These are phyloP conservation scores for Ogataea philodendri DNA, from an alignment of 805 yeast species.

Conservation along the genomic window DNA sequence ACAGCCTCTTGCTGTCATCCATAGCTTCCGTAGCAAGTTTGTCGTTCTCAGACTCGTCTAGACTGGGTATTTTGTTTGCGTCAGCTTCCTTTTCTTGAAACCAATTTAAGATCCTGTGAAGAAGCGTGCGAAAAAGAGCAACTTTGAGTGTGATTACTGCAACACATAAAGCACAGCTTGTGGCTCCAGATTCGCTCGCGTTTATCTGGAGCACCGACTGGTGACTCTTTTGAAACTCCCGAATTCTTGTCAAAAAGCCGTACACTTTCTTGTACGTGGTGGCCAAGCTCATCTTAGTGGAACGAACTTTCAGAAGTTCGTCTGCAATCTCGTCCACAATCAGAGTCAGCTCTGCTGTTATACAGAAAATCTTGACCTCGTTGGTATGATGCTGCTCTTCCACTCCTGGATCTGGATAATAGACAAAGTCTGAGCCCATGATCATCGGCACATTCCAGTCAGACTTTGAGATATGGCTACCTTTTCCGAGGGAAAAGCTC, in stretches of 20 bases:
- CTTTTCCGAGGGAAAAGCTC: constrained; percentile 14
- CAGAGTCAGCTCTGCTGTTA: constrained; percentile 13
- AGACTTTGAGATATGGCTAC: constrained; percentile 15
- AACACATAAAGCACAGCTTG: no score
- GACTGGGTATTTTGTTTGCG: no score
- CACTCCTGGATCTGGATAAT: constrained; percentile 14
- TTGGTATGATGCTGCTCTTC: constrained; percentile 9
- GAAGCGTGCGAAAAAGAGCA: constrained; percentile 4
- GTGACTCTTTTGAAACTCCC: constrained; percentile 6
- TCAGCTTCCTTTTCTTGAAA: constrained; percentile 2
- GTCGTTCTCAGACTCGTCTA: constrained; percentile 1
- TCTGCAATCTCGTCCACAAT: constrained; percentile 13
- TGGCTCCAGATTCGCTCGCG: constrained; percentile 2
- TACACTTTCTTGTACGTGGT: constrained; percentile 4
- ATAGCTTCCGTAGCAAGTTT: constrained; percentile 2
- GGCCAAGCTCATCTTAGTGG: constrained; percentile 4
- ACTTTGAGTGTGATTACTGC: constrained; percentile 12
- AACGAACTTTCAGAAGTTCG: constrained; percentile 7
- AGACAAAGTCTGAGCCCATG: constrained; percentile 11
- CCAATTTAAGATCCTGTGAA: constrained; percentile 13
- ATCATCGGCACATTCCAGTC: constrained; percentile 20
- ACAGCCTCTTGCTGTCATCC: constrained; percentile 7
- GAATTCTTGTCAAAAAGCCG: constrained; percentile 5
- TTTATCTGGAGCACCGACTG: constrained; percentile 8
- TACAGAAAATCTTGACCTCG: constrained; percentile 13